Conservation (phyloP, 352 stramenopile genomes). For the Globisporangium camurandrum region DNA sequence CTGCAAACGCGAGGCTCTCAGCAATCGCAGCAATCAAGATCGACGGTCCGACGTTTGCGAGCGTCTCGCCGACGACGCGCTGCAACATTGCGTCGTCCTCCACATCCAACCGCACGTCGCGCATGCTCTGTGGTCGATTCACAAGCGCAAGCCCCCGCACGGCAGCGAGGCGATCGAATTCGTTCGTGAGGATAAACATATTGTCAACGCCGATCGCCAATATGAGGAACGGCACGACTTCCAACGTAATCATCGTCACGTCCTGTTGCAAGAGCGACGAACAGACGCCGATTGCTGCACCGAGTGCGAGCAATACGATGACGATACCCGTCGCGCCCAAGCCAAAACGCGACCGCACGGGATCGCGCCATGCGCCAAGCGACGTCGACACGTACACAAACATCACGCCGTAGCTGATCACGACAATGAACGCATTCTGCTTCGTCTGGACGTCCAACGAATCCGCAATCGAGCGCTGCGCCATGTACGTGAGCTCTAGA, state of each 20-base stretch:
- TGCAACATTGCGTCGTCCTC: slow-evolving; percentile 43
- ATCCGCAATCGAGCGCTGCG: slow-evolving; percentile 76
- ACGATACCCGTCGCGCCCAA: slow-evolving; percentile 78
- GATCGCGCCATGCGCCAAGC: slow-evolving; percentile 62
- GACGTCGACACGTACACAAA: slow-evolving; percentile 87
- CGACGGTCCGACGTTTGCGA: slow-evolving; percentile 77
- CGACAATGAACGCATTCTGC: slow-evolving; percentile 86
- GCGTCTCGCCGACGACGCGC: slow-evolving; percentile 65
- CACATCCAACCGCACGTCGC: no score
- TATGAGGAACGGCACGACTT: slow-evolving; percentile 90
- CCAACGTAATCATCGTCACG: slow-evolving; percentile 89
- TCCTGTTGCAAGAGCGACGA: slow-evolving; percentile 56
- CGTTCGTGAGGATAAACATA: slow-evolving; percentile 90
- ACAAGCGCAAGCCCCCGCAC: no score
- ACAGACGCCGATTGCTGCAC: slow-evolving; percentile 64
- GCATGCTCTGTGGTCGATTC: no score
- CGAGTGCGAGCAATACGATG: slow-evolving; percentile 78
- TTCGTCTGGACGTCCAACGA: slow-evolving; percentile 78
- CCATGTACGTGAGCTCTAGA: slow-evolving; percentile 65
- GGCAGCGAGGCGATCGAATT: slow-evolving; percentile 62
- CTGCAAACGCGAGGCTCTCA: slow-evolving; percentile 75
- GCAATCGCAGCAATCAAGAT: slow-evolving; percentile 81
- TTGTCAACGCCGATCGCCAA: slow-evolving; percentile 90
- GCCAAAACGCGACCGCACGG: slow-evolving; percentile 68
- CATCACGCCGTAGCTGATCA: slow-evolving; percentile 86